These are phyloP conservation scores for Beauveria rudraprayagi DNA, from an alignment of 2,329 filamentous ascomycete genomes.

Conservation along the genomic window DNA sequence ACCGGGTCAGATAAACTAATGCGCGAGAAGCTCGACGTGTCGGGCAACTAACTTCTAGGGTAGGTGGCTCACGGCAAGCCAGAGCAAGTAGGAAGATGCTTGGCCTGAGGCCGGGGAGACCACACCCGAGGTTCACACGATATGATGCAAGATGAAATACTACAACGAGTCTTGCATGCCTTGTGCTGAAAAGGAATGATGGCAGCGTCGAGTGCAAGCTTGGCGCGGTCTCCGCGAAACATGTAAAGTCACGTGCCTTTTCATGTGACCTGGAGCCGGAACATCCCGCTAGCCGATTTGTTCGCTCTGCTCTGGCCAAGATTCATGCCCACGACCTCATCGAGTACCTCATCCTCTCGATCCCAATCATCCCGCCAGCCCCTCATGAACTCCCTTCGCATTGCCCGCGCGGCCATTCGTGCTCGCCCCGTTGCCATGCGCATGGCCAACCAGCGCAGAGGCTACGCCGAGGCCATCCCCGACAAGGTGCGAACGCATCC, in stretches of 20 bases:
- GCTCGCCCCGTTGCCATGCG: slow-evolving; percentile 70
- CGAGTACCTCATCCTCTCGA: slow-evolving; percentile 38
- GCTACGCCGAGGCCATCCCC: slow-evolving; percentile 79
- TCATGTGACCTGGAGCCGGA: slow-evolving; percentile 29
- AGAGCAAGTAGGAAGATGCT: no score
- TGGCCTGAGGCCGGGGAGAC: no score
- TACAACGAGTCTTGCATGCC: no score
- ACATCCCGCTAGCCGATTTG: slow-evolving; percentile 32
- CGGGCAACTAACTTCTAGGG: not conserved
- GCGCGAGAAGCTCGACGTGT: no score
- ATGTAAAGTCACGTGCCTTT: slow-evolving; percentile 21
- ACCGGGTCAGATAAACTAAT: no score
- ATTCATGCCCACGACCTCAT: slow-evolving; percentile 39
- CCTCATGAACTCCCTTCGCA: slow-evolving; percentile 90
- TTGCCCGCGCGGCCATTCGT: slow-evolving; percentile 83
- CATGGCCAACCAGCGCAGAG: slow-evolving; percentile 72
- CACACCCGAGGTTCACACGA: no score
- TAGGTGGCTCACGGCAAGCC: not conserved
- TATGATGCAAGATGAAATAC: no score
- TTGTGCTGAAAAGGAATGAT: no score
- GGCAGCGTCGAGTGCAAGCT: no score
- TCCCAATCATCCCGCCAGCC: slow-evolving; percentile 34
- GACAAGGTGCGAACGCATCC: slow-evolving; percentile 55
- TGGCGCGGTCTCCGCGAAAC: no score
- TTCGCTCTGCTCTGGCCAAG: slow-evolving; percentile 34